phyloP scores from a whole-genome alignment of 768 basidiomycete genomes.

The Mycena crocata region DNA sequence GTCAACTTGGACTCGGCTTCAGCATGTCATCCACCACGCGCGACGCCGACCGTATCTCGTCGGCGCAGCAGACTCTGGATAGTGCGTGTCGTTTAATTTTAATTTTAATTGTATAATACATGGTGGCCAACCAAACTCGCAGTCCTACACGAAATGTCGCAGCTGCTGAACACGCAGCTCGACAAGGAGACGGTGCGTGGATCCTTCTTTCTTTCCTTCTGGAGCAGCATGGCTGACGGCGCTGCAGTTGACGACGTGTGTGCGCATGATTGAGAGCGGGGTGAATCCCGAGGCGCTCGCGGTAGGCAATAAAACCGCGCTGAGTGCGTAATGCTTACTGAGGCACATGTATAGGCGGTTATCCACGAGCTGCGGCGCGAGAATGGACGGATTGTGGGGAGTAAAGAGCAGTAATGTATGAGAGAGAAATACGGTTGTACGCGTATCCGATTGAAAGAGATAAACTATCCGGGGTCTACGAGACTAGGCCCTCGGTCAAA shows the following conservation, averaged over 20 bases:
- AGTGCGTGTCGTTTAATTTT: conserved; percentile 65
- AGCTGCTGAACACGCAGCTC: conserved; percentile 86
- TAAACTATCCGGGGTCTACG: too few relatives aligned
- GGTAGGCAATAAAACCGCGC: conserved; percentile 53
- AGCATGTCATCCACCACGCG: conserved; percentile 46
- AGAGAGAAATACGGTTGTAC: background rate
- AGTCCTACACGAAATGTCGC: conserved; percentile 92
- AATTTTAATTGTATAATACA: background rate
- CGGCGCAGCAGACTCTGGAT: conserved; percentile 78
- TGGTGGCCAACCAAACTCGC: conserved; percentile 8
- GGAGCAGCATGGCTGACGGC: background rate
- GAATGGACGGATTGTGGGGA: conserved; percentile 44
- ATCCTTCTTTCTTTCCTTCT: too few relatives aligned
- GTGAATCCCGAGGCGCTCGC: conserved; percentile 94
- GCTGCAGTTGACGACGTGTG: conserved; percentile 79
- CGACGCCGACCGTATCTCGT: conserved; percentile 69
- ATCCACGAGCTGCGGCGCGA: conserved; percentile 87
- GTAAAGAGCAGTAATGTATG: background rate
- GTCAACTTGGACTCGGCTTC: background rate
- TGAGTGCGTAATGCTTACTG: conserved; percentile 25
- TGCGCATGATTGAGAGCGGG: conserved; percentile 92
- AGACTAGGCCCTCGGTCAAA: too few relatives aligned
- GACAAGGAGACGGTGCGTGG: conserved; percentile 77
- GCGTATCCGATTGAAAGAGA: too few relatives aligned
- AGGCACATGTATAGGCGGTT: conserved; percentile 67